Evolutionary conservation across 768 basidiomycete species (phyloP), one percentile per base, ranked within the genome.

Genomic region (Vishniacozyma victoriae): DNA sequence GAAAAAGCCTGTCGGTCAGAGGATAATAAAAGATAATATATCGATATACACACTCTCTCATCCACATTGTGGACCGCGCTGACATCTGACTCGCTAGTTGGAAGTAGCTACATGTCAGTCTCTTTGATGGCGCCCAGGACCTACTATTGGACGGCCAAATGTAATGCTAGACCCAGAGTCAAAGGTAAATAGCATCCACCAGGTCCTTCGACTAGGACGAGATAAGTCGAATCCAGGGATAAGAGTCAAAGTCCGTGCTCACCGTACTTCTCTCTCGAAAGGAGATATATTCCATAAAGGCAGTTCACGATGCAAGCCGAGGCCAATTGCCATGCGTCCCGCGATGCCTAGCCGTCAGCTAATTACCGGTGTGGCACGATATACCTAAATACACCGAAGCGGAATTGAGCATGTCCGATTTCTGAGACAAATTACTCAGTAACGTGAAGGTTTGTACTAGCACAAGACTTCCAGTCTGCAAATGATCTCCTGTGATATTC

Each of bases 291-390:
- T 39, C 53, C 53, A 54, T 13, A 54, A 41, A 11, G 53, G 53
- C 29, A 54, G 31, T 38, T 54, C 53, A 6, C 53, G 41, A 46
- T 54, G 53, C 23, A 54, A 37, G 15, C 53, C 53, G n/a, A 54
- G 38, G 11, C 53, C 48, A 25, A 54, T 50, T 3, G 53, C 53
- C 43, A 44, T 44, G 14, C 53, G 33, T 9, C 44, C 26, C 4
- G 53, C 53, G n/a, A n/a, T n/a, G n/a, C n/a, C n/a, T n/a, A n/a
- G n/a, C n/a, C n/a, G n/a, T n/a, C n/a, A n/a, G n/a, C n/a, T n/a
- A n/a, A n/a, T n/a, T n/a, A n/a, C n/a, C n/a, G n/a, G n/a, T n/a
- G n/a, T n/a, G n/a, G n/a, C n/a, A n/a, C n/a, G n/a, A n/a, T 29
- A 50, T 54, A 14, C 52, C 52, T n/a, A 54, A 19, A 41, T 52